phyloP scores from a whole-genome alignment of 2,329 filamentous ascomycete species.

The Scedosporium boydii region DNA sequence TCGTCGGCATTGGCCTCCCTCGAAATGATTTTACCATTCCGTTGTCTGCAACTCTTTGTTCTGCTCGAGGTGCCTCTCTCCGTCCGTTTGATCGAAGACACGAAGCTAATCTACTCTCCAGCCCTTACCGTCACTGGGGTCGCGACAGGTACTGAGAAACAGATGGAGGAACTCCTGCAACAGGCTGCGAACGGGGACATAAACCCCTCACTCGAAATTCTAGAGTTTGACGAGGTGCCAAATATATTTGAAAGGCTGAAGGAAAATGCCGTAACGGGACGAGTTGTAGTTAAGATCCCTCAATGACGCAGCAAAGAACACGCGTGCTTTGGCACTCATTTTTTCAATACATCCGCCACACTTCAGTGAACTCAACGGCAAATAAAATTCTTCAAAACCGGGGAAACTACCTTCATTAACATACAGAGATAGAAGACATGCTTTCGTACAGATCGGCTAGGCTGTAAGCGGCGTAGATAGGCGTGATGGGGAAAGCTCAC shows the following conservation, averaged over 20 bases:
- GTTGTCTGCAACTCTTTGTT: slow-evolving; percentile 14
- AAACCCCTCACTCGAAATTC: slow-evolving; percentile 3
- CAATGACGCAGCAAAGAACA: neutral
- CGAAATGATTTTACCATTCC: slow-evolving; percentile 18
- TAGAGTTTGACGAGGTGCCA: slow-evolving; percentile 3
- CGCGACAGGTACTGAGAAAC: slow-evolving; percentile 9
- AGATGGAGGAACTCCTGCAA: slow-evolving; percentile 9
- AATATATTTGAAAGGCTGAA: slow-evolving; percentile 3
- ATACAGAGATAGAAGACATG: too few relatives aligned
- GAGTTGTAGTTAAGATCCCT: slow-evolving; percentile 1
- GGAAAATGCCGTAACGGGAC: neutral
- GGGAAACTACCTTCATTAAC: too few relatives aligned
- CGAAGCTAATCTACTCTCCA: neutral
- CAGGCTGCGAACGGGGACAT: slow-evolving; percentile 8
- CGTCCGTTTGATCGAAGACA: neutral
- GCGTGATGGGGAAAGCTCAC: too few relatives aligned
- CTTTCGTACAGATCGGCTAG: too few relatives aligned
- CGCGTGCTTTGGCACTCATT: too few relatives aligned
- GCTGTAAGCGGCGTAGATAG: too few relatives aligned
- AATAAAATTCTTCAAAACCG: too few relatives aligned
- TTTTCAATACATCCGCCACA: too few relatives aligned
- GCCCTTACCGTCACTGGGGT: slow-evolving; percentile 10
- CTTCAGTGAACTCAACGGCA: too few relatives aligned
- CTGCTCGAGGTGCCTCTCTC: slow-evolving; percentile 9
- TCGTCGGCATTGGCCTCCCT: slow-evolving; percentile 17